Evolutionary conservation across 495 filamentous ascomycete species (phyloP).

Genomic region (Paragyromitra xinjiangensis): DNA sequence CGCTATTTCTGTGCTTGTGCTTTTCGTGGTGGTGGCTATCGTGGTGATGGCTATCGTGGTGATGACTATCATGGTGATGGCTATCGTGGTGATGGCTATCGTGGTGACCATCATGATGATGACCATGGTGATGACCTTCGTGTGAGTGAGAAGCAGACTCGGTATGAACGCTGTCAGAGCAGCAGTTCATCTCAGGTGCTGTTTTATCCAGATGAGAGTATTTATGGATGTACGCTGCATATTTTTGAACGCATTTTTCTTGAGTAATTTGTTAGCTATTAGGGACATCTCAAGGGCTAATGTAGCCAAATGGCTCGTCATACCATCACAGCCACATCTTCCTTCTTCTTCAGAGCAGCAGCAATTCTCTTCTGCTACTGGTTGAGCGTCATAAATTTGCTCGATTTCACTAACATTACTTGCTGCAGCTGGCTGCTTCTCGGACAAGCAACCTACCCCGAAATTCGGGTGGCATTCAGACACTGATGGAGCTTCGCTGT

Average conservation of each 20-base stretch:
- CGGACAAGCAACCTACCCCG: neutral
- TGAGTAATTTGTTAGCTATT: neutral
- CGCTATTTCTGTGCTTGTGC: neutral
- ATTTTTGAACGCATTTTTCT: conserved; percentile 40
- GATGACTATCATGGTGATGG: too few relatives aligned
- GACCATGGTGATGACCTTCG: neutral
- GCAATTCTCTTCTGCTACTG: neutral
- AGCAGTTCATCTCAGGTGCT: conserved; percentile 2
- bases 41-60: too few relatives aligned
- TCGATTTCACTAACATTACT: neutral
- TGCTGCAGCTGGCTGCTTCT: neutral
- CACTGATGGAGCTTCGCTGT: neutral
- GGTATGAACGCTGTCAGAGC: neutral
- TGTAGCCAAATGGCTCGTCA: neutral
- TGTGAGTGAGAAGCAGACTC: neutral
- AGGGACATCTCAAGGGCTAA: neutral
- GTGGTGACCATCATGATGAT: neutral
- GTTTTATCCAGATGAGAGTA: conserved; percentile 31
- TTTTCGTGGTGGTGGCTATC: neutral
- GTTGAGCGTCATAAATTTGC: neutral
- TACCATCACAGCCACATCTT: conserved; percentile 45
- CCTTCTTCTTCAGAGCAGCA: conserved; percentile 38
- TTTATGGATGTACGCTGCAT: conserved; percentile 42
- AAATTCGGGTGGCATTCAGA: neutral
- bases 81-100: neutral